Conservation (phyloP, 768 basidiomycete species). For the Russula dissimulans region DNA sequence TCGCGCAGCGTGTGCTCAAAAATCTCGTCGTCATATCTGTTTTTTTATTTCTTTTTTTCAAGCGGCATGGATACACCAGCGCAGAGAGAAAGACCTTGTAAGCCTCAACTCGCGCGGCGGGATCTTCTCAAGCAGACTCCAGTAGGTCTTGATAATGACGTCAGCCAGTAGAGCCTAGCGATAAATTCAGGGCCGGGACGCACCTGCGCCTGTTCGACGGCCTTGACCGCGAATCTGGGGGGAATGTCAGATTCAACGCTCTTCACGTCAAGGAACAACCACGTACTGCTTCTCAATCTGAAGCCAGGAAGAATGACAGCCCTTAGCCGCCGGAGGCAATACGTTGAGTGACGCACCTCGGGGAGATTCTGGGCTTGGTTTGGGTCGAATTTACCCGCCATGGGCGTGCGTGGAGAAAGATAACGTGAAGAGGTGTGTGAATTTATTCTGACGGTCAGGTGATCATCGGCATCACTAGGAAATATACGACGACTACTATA, state of each 20-base stretch:
- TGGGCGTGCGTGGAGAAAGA: background rate
- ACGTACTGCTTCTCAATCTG: slow-evolving; percentile 95
- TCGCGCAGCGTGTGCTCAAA: slow-evolving; percentile 59
- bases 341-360: slow-evolving; percentile 47
- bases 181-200: slow-evolving; percentile 18
- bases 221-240: slow-evolving; percentile 78
- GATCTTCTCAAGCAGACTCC: slow-evolving; percentile 83
- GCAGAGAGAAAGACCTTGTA: slow-evolving; percentile 50
- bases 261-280: background rate
- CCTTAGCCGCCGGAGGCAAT: background rate
- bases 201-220: slow-evolving; percentile 94
- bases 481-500: background rate
- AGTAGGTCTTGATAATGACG: slow-evolving; percentile 62
- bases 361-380: slow-evolving; percentile 85
- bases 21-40: slow-evolving; percentile 77
- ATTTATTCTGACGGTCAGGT: background rate
- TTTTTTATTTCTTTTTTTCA: background rate
- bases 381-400: slow-evolving; percentile 57
- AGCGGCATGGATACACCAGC: too few relatives aligned
- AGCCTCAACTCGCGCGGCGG: slow-evolving; percentile 66
- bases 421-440: background rate
- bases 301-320: slow-evolving; percentile 5
- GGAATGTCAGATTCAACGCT: too few relatives aligned
- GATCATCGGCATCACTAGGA: background rate
- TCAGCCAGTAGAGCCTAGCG: background rate